Conservation (phyloP, 2,329 filamentous ascomycete genomes). For the Furcasterigmium furcatum region DNA sequence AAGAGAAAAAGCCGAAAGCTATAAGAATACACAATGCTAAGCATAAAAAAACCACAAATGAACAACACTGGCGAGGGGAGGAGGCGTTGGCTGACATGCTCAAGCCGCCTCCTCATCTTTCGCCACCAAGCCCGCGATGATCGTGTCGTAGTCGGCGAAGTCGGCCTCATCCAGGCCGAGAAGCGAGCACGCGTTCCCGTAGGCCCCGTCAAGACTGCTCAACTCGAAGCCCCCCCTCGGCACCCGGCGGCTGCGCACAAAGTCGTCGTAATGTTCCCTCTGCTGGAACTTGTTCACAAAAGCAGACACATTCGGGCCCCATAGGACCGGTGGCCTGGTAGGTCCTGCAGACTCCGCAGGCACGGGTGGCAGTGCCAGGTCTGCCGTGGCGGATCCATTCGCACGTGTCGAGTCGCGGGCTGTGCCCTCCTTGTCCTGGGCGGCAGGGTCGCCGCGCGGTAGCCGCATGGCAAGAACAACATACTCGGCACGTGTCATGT, state of each 20-base stretch:
- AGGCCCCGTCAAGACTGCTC: conserved; percentile 6
- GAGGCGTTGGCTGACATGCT: background rate
- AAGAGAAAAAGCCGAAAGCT: background rate
- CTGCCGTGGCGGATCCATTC: background rate
- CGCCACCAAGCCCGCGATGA: conserved; percentile 10
- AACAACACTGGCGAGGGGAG: too few species aligned
- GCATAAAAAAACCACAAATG: background rate
- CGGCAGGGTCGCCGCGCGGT: conserved; percentile 40
- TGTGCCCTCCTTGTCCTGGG: conserved; percentile 14
- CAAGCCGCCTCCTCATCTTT: conserved; percentile 8
- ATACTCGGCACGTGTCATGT: conserved; percentile 66
- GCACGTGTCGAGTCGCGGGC: too few species aligned
- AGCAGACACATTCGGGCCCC: conserved; percentile 8
- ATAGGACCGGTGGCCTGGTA: conserved; percentile 10
- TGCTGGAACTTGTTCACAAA: conserved; percentile 8
- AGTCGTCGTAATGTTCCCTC: conserved; percentile 12
- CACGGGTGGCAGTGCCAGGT: conserved; percentile 1
- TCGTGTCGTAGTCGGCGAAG: conserved; percentile 11
- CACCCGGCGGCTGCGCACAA: conserved; percentile 8
- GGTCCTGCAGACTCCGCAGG: conserved; percentile 5
- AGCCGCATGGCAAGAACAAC: conserved; percentile 65
- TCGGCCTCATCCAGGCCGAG: conserved; percentile 10
- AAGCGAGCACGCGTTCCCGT: conserved; percentile 6
- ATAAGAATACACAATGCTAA: background rate
- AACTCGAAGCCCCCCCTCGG: too few species aligned